Percentiles rank a stretch among this genome's conserved stretches.
phyloP scores from a whole-genome alignment of 1,284 basidiomycete species.

The Rhodotorula mucilaginosa region DNA sequence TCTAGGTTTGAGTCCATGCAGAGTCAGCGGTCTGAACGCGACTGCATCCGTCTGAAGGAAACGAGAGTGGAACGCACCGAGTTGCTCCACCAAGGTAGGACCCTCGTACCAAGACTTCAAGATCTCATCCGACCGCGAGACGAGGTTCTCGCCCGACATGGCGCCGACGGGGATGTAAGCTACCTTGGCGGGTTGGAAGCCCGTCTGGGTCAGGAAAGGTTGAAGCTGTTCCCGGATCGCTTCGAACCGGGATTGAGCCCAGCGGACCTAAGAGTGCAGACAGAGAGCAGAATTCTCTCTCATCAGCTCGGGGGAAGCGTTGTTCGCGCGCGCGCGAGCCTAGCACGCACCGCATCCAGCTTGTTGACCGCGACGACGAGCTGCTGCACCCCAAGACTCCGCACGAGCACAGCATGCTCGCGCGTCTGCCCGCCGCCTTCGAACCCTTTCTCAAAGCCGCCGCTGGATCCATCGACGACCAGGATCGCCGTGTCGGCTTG shows the following conservation, averaged over 20 bases:
- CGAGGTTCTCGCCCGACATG: slow-evolving; percentile 84
- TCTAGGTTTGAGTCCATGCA: slow-evolving; percentile 55
- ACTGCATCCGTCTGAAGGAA: accelerated
- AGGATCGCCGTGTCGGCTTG: slow-evolving; percentile 94
- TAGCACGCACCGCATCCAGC: slow-evolving; percentile 82
- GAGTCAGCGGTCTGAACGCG: not conserved
- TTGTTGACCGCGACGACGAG: slow-evolving; percentile 94
- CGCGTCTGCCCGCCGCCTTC: slow-evolving; percentile 93
- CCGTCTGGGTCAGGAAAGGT: slow-evolving; percentile 81
- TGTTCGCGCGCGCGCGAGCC: slow-evolving; percentile 75
- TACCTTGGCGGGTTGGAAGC: slow-evolving; percentile 75
- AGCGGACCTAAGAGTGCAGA: slow-evolving; percentile 64
- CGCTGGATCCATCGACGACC: slow-evolving; percentile 86
- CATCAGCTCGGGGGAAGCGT: slow-evolving; percentile 74
- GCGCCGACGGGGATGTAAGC: slow-evolving; percentile 87
- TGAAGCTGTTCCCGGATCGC: slow-evolving; percentile 72
- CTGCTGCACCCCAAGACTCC: slow-evolving; percentile 91
- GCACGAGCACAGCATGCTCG: slow-evolving; percentile 86
- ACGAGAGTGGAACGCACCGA: slow-evolving; percentile 52
- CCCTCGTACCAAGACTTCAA: slow-evolving; percentile 79
- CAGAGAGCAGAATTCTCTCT: slow-evolving; percentile 68
- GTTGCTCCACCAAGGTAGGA: slow-evolving; percentile 74
- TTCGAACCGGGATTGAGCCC: slow-evolving; percentile 77
- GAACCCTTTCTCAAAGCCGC: slow-evolving; percentile 95
- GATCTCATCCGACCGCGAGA: slow-evolving; percentile 56